Evolutionary conservation across 164 flowering plant species (phyloP), one percentile per base, ranked within the genome.

Genomic region (Akebia trifoliata): DNA sequence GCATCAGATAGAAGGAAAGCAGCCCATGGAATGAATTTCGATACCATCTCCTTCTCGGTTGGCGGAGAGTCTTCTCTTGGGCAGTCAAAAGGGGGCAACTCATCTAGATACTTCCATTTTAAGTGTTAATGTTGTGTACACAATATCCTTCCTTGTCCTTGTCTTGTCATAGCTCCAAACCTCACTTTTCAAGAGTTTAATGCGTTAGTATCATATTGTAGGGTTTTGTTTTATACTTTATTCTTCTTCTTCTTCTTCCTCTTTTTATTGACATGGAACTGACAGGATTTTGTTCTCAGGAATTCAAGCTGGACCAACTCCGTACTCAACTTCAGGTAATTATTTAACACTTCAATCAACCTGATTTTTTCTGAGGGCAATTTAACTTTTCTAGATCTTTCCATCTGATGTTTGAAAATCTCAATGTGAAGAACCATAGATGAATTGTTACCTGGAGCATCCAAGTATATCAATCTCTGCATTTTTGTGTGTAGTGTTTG

Each of bases 241-340:
- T 22, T 12, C 21, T 22, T 40, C 4, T 15, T 2, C 15, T 18
- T 26, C 6, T 15, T 5, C 24, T n/a, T 42, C 32, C 29, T 18
- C 2, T 49, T 47, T 43, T 49, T 24, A 6, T 22, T 64, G 28
- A 31, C 31, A 4, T 5, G 54, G 39, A 28, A 10, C 44, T 72
- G 31, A 71, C 32, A 1, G 51, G 26, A 9, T 24, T 58, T 68
- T 67, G 17, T 49, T 62, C 28, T 64, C 81, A 88, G 96, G 93
- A 88, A 65, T 65, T 63, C 66, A 88, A 82, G 76, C 73, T 88
- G 67, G 83, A 72, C 28, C 78, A 79, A 73, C 70, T 85, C 32
- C 90, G 81, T 14, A 72, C 49, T 56, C 78, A 80, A 64, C 87
- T 82, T 59, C 81, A 80, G 90, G 96, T 87, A 72, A 60, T 6